phyloP scores from a whole-genome alignment of 208 protist species.

The Wallacemonas sp. region DNA sequence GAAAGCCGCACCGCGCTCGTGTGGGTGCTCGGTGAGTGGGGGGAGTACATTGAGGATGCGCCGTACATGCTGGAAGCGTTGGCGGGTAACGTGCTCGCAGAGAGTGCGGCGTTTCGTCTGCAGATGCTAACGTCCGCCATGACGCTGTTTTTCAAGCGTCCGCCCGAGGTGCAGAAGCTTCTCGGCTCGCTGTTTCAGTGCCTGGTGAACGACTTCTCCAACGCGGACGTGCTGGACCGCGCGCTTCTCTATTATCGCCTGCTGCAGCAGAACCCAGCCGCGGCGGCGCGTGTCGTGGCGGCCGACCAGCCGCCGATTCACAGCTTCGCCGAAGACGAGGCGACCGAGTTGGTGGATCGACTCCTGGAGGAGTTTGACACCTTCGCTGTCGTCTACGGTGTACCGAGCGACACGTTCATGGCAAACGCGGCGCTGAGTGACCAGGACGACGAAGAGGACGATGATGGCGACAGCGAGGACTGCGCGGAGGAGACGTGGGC shows the following conservation, averaged over 20 bases:
- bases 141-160: constrained; percentile 93
- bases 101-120: constrained; percentile 55
- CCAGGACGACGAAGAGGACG: constrained; percentile 16
- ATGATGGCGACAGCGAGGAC: constrained; percentile 4
- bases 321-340: constrained; percentile 68
- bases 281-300: constrained; percentile 54
- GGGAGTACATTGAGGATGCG: constrained; percentile 81
- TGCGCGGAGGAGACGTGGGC: constrained; percentile 14
- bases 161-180: constrained; percentile 86
- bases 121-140: constrained; percentile 87
- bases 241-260: constrained; percentile 87
- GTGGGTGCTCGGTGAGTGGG: constrained; percentile 92
- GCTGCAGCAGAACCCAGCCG: constrained; percentile 40
- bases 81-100: constrained; percentile 31
- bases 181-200: constrained; percentile 76
- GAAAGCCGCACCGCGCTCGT: constrained; percentile 65
- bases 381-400: constrained; percentile 79
- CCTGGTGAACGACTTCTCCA: constrained; percentile 77
- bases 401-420: constrained; percentile 43
- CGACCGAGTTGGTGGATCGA: constrained; percentile 58
- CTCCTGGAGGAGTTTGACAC: constrained; percentile 91
- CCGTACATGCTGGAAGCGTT: constrained; percentile 92
- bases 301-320: constrained; percentile 39
- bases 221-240: constrained; percentile 86
- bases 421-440: neutral